Conservation (phyloP, 768 basidiomycete species). For the Rhizopogon sp. region DNA sequence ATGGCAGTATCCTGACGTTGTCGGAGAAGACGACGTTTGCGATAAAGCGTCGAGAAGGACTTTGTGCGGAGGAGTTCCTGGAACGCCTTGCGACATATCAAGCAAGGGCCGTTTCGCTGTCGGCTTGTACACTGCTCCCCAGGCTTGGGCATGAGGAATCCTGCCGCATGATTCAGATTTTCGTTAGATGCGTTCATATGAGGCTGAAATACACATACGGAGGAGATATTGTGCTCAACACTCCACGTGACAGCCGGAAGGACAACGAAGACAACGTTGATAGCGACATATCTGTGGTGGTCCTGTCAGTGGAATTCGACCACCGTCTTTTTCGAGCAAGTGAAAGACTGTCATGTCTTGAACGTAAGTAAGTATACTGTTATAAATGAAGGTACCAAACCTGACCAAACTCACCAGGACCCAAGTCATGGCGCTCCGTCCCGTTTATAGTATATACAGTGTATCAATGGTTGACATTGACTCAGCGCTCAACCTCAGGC, state of each 20-base stretch:
- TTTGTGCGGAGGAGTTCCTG: constrained; percentile 57
- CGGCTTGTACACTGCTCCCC: constrained; percentile 42
- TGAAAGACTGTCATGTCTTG: too few species aligned
- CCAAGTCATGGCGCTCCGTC: too few species aligned
- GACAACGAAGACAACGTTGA: neutral
- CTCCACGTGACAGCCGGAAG: constrained; percentile 36
- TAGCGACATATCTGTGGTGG: neutral
- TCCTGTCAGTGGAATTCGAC: neutral
- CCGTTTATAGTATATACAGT: too few species aligned
- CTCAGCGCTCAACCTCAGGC: too few species aligned
- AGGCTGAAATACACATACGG: constrained; percentile 30
- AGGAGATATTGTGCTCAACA: constrained; percentile 39
- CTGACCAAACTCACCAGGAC: too few species aligned
- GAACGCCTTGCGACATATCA: constrained; percentile 75
- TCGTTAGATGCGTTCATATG: neutral
- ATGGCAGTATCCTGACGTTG: constrained; percentile 50
- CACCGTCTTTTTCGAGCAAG: neutral
- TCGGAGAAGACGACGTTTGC: constrained; percentile 35
- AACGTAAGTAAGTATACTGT: too few species aligned
- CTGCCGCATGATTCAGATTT: constrained; percentile 23
- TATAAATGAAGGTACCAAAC: too few species aligned
- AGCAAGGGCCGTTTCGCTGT: constrained; percentile 46
- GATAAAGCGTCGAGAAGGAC: constrained; percentile 46
- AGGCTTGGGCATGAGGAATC: constrained; percentile 54
- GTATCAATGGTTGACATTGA: too few species aligned